Conservation (phyloP, 1,284 basidiomycete genomes). For the Leucoagaricus sp. region DNA sequence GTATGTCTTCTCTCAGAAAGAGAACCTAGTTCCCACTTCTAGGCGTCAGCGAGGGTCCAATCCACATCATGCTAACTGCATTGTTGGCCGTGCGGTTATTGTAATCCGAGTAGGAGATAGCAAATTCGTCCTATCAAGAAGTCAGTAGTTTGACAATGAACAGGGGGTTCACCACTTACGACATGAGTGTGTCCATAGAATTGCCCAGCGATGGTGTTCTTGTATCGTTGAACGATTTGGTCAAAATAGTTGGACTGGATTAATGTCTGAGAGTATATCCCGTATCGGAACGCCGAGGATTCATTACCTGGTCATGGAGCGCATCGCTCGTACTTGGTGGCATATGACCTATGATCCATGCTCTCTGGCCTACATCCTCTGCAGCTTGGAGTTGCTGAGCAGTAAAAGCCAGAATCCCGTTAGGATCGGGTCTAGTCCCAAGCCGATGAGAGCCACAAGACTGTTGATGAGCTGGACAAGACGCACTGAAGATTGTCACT, state of each 20-base stretch:
- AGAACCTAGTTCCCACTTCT: neutral
- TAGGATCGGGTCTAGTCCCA: slow-evolving; percentile 43
- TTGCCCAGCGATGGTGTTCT: slow-evolving; percentile 52
- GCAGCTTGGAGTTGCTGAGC: slow-evolving; percentile 54
- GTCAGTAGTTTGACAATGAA: neutral
- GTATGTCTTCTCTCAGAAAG: too few relatives aligned
- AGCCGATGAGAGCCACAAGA: too few relatives aligned
- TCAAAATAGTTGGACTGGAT: slow-evolving; percentile 57
- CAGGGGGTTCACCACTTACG: slow-evolving; percentile 20
- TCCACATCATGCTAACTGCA: slow-evolving; percentile 13
- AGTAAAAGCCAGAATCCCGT: slow-evolving; percentile 38
- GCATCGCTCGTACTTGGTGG: slow-evolving; percentile 49
- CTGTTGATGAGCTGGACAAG: too few relatives aligned
- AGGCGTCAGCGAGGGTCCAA: slow-evolving; percentile 17
- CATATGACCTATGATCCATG: slow-evolving; percentile 56
- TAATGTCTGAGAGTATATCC: neutral
- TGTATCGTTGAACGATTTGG: slow-evolving; percentile 59
- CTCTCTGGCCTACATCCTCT: slow-evolving; percentile 53
- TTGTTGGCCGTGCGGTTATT: slow-evolving; percentile 13
- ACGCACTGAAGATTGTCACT: slow-evolving; percentile 42
- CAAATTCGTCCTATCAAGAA: slow-evolving; percentile 17
- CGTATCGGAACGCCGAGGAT: neutral
- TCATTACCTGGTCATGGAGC: slow-evolving; percentile 46
- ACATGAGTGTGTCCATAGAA: slow-evolving; percentile 42
- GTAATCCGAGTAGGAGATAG: slow-evolving; percentile 18